phyloP scores from a whole-genome alignment of 148 eudicot genomes.

The Persicaria tinctoria region DNA sequence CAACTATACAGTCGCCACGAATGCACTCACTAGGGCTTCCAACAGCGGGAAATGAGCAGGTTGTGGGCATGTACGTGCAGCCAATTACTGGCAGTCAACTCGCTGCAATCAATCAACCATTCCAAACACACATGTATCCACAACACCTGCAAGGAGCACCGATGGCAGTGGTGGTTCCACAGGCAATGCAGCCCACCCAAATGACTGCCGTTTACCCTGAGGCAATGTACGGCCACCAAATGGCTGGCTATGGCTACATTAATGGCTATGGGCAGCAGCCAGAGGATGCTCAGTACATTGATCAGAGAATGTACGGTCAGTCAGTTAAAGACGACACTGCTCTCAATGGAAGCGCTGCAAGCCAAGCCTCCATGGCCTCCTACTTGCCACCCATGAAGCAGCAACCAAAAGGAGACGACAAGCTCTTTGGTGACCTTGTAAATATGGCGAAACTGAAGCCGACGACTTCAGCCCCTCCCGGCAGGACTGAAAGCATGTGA shows the following conservation, averaged over 20 bases:
- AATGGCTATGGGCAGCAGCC: constrained; percentile 35
- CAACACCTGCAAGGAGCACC: constrained; percentile 27
- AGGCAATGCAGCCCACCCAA: constrained; percentile 45
- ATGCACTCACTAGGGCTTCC: constrained; percentile 44
- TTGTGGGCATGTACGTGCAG: constrained; percentile 40
- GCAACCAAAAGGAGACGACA: constrained; percentile 64
- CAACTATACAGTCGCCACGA: constrained; percentile 32
- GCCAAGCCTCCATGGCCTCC: constrained; percentile 35
- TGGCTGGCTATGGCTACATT: constrained; percentile 35
- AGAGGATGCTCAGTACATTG: constrained; percentile 43
- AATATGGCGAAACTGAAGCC: constrained; percentile 73
- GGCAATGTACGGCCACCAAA: constrained; percentile 6
- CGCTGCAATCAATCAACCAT: constrained; percentile 31
- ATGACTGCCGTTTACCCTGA: constrained; percentile 45
- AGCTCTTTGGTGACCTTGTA: constrained; percentile 92
- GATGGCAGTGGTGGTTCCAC: constrained; percentile 48
- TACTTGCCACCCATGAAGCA: constrained; percentile 65
- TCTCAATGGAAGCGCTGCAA: constrained; percentile 26
- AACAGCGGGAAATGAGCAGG: constrained; percentile 36
- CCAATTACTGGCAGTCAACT: constrained; percentile 38
- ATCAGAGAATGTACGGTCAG: constrained; percentile 63
- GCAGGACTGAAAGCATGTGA: constrained; percentile 75
- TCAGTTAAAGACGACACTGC: constrained; percentile 42
- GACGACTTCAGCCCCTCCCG: constrained; percentile 37
- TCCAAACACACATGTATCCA: constrained; percentile 33